phyloP scores from a whole-genome alignment of 2,329 filamentous ascomycete genomes.

The Penicillium sp. region DNA sequence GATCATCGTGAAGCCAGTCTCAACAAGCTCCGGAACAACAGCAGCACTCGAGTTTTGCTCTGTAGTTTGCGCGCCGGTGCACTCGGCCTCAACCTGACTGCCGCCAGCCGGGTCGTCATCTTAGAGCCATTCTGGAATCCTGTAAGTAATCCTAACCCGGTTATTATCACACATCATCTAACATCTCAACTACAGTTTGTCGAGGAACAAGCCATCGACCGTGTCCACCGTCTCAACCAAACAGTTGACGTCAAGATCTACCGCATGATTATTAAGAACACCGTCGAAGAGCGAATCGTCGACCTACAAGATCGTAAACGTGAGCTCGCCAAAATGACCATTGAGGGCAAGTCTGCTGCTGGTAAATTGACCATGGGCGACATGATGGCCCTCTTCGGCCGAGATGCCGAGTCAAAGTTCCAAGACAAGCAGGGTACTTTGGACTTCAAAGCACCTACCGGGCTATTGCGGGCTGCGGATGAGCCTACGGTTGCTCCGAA shows the following conservation, averaged over 20 bases:
- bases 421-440: conserved; percentile 42
- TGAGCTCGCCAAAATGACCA: conserved; percentile 83
- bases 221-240: conserved; percentile 96
- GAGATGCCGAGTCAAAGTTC: conserved; percentile 57
- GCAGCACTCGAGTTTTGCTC: conserved; percentile 74
- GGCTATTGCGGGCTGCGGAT: conserved; percentile 28
- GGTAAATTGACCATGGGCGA: conserved; percentile 90
- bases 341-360: conserved; percentile 73
- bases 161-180: conserved; percentile 16
- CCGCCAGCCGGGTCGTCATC: conserved; percentile 88
- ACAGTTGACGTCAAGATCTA: conserved; percentile 93
- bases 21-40: conserved; percentile 70
- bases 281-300: conserved; percentile 92
- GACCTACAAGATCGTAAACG: conserved; percentile 92
- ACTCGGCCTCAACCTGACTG: conserved; percentile 88
- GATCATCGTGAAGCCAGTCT: conserved; percentile 87
- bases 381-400: conserved; percentile 84
- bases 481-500: conserved; percentile 16
- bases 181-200: conserved; percentile 63
- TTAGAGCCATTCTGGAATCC: conserved; percentile 99
- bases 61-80: conserved; percentile 94
- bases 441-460: conserved; percentile 33
- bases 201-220: conserved; percentile 97
- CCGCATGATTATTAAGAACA: conserved; percentile 81
- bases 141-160: conserved; percentile 46